Evolutionary conservation across 768 basidiomycete species (phyloP).

Genomic region (Xanthoconium stramineum): DNA sequence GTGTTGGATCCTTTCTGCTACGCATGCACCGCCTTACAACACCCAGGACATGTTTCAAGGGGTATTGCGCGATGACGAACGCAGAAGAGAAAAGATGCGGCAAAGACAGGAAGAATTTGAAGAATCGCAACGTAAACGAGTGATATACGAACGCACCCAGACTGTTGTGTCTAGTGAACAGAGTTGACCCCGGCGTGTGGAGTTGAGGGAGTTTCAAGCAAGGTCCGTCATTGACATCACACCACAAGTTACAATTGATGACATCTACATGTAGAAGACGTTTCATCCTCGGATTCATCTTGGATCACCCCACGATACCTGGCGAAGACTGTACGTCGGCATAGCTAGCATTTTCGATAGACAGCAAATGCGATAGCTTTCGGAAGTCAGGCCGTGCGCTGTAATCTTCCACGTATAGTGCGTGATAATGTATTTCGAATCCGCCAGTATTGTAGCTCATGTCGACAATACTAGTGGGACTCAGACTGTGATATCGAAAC

Average conservation of each 20-base stretch:
- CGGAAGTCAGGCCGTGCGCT: neutral
- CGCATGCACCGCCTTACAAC: conserved; percentile 8
- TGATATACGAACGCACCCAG: conserved; percentile 60
- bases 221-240: conserved; percentile 6
- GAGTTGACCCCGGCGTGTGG: neutral
- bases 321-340: neutral
- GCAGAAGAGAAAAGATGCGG: conserved; percentile 66
- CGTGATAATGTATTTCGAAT: conserved; percentile 6
- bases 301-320: neutral
- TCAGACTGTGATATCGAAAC: neutral
- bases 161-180: conserved; percentile 20
- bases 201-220: neutral
- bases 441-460: conserved; percentile 9
- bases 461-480: neutral
- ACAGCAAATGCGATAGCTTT: neutral
- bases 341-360: conserved; percentile 4
- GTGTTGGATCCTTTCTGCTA: neutral
- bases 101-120: conserved; percentile 61
- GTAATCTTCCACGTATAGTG: conserved; percentile 12
- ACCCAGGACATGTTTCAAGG: conserved; percentile 86
- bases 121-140: conserved; percentile 60
- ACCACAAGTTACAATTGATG: no score
- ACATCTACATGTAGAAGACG: neutral
- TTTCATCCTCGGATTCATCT: no score
- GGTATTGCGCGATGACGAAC: conserved; percentile 84